Conservation (phyloP, 1,284 basidiomycete species). For the Cryptococcus sp. region DNA sequence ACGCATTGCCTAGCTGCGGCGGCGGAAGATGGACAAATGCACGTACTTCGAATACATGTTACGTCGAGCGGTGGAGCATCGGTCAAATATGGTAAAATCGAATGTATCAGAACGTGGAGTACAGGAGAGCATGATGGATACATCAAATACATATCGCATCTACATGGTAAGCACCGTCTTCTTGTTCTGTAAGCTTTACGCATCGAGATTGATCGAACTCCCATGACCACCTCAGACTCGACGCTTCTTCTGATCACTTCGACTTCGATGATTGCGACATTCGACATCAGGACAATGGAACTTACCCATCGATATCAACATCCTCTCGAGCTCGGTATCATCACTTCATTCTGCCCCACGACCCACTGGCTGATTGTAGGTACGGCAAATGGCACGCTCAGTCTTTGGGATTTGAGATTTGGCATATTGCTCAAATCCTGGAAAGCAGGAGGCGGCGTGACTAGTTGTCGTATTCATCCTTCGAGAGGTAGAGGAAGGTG, state of each 20-base stretch:
- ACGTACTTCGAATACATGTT: conserved; percentile 77
- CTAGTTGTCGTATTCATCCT: conserved; percentile 69
- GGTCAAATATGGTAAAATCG: conserved; percentile 75
- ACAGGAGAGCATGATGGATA: conserved; percentile 30
- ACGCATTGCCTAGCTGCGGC: conserved; percentile 87
- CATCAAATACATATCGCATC: conserved; percentile 37
- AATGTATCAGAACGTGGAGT: conserved; percentile 59
- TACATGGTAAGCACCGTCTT: conserved; percentile 30
- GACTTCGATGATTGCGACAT: conserved; percentile 70
- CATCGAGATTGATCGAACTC: no score
- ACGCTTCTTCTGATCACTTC: conserved; percentile 79
- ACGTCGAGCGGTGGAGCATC: conserved; percentile 59
- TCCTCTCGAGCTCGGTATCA: conserved; percentile 80
- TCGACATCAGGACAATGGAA: conserved; percentile 85
- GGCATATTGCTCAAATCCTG: conserved; percentile 85
- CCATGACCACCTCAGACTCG: conserved; percentile 33
- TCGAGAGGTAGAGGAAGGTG: conserved; percentile 74
- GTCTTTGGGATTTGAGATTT: conserved; percentile 93
- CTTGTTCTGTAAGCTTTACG: no score
- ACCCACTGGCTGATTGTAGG: conserved; percentile 85
- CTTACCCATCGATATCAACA: conserved; percentile 74
- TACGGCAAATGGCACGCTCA: conserved; percentile 77
- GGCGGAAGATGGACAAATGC: conserved; percentile 78
- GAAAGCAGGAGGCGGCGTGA: conserved; percentile 66
- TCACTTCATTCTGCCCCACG: conserved; percentile 78